Evolutionary conservation across 2,329 filamentous ascomycete species (phyloP), one percentile per base, ranked within the genome.

Genomic region (Fusarium decemcellulare): DNA sequence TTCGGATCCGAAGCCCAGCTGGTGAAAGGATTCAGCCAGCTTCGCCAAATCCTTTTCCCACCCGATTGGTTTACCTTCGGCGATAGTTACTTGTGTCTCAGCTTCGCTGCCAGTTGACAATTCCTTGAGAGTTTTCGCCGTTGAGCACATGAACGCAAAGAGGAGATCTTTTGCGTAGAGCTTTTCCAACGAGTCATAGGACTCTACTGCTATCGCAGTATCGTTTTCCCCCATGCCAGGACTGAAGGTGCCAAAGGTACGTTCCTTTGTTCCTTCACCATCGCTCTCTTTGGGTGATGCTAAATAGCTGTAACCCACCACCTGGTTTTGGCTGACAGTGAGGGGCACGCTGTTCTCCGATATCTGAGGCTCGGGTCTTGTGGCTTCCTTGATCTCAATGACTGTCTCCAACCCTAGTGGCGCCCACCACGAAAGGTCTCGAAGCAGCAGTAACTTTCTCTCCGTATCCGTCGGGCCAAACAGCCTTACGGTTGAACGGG

Each of bases 151-250:
- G 32, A 62, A 58, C 1, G 53, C 46, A 18, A 53, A 62, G 15
- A 62, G 54, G 2, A 62, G 47, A 16, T 62, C 46, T 10, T 62
- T 62, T 4, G 53, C 47, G 14, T 7, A 53, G 4, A 58, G 53
- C 12, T 34, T 46, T 16, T 53, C 59, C 3, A 53, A 15, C 4
- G 59, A 46, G 36, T 61, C 50, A 7, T 23, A 23, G 3, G 46
- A 18, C 23, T 27, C 50, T 23, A 23, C 14, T n/a, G 15, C 48
- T 1, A 53, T 27, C 11, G 30, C 23, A 10, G 5, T 5, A 4
- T 46, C 14, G 29, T 5, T 14, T 4, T 2, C 18, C 15, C 32
- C 30, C n/a, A 29, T 12, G 29, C 11, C 18, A 9, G 0, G 10
- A 3, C 3, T 4, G 8, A 40, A 12, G 15, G n/a, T 18, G 2